These are phyloP conservation scores for Scenedesmus sp. DNA, from an alignment of 163 green algal genomes.

Conservation along the genomic window DNA sequence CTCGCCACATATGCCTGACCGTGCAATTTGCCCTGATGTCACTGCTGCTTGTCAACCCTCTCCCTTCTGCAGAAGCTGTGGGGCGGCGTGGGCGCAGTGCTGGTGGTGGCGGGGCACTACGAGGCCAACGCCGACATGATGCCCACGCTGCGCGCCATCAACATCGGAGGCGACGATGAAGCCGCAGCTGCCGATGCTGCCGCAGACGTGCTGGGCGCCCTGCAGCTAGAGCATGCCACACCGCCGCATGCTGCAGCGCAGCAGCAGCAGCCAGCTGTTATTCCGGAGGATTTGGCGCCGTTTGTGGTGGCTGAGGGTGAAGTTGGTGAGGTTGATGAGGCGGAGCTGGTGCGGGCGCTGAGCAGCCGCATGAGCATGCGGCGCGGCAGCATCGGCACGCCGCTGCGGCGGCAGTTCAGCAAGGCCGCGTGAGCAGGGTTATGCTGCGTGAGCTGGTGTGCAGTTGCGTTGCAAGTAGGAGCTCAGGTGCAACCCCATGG, in stretches of 20 bases:
- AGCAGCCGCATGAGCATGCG: not conserved
- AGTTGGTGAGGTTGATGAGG: not conserved
- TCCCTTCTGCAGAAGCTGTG: slow-evolving; percentile 54
- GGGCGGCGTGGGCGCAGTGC: slow-evolving; percentile 53
- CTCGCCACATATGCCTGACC: too few relatives aligned
- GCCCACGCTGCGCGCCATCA: slow-evolving; percentile 37
- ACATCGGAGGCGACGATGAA: not conserved
- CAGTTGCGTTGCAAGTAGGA: too few relatives aligned
- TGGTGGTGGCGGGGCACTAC: slow-evolving; percentile 59
- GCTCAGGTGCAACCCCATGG: too few relatives aligned
- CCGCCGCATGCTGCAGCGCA: not conserved
- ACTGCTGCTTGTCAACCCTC: not conserved
- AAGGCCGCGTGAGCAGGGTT: slow-evolving; percentile 13
- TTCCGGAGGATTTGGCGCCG: not conserved
- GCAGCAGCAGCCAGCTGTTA: not conserved
- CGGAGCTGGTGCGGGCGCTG: slow-evolving; percentile 18
- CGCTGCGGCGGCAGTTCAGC: slow-evolving; percentile 35
- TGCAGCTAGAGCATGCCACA: not conserved
- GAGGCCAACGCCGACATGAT: slow-evolving; percentile 55
- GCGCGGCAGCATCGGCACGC: not conserved
- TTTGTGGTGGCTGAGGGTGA: not conserved
- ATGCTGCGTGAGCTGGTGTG: not conserved
- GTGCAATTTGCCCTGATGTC: not conserved
- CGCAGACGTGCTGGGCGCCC: not conserved
- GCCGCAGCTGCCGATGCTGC: not conserved